These are phyloP conservation scores for Xylariaceae sp. DNA, from an alignment of 2,329 filamentous ascomycete genomes.

Conservation along the genomic window DNA sequence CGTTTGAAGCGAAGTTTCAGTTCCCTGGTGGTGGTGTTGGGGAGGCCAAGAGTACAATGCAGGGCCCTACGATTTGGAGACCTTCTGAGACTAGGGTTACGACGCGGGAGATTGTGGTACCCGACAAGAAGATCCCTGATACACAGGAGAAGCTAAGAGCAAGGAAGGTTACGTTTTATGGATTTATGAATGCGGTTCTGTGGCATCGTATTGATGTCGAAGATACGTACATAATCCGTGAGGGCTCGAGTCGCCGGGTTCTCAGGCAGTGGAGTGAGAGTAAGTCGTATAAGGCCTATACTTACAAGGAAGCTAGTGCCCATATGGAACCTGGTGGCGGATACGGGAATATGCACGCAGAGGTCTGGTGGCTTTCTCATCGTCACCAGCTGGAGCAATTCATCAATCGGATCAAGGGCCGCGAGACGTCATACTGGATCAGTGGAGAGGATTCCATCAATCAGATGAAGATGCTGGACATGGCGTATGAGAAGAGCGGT, in stretches of 20 bases:
- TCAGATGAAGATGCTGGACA: slow-evolving; percentile 47
- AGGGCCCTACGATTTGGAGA: slow-evolving; percentile 16
- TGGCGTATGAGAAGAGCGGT: slow-evolving; percentile 42
- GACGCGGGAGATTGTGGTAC: slow-evolving; percentile 24
- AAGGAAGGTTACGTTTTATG: slow-evolving; percentile 29
- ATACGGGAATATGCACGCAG: slow-evolving; percentile 25
- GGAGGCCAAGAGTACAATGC: slow-evolving; percentile 30
- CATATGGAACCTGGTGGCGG: too few species aligned
- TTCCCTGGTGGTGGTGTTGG: slow-evolving; percentile 40
- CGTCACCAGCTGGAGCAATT: slow-evolving; percentile 49
- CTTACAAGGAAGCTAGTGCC: slow-evolving; percentile 33
- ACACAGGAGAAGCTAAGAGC: slow-evolving; percentile 19
- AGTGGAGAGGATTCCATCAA: slow-evolving; percentile 40
- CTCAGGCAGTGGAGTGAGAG: slow-evolving; percentile 1
- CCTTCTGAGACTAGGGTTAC: slow-evolving; percentile 22
- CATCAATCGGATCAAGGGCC: slow-evolving; percentile 42
- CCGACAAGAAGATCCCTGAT: slow-evolving; percentile 16
- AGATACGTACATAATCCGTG: slow-evolving; percentile 34
- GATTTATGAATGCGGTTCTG: slow-evolving; percentile 26
- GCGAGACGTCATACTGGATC: slow-evolving; percentile 40
- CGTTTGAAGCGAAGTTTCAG: slow-evolving; percentile 35
- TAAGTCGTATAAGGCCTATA: slow-evolving; percentile 35
- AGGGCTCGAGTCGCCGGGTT: slow-evolving; percentile 15
- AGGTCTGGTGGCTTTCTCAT: slow-evolving; percentile 43
- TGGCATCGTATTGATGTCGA: slow-evolving; percentile 38